Percentiles rank a stretch among this genome's conserved stretches.
Evolutionary conservation across 2,329 filamentous ascomycete species (phyloP).

Genomic region (Penicillium sp.): DNA sequence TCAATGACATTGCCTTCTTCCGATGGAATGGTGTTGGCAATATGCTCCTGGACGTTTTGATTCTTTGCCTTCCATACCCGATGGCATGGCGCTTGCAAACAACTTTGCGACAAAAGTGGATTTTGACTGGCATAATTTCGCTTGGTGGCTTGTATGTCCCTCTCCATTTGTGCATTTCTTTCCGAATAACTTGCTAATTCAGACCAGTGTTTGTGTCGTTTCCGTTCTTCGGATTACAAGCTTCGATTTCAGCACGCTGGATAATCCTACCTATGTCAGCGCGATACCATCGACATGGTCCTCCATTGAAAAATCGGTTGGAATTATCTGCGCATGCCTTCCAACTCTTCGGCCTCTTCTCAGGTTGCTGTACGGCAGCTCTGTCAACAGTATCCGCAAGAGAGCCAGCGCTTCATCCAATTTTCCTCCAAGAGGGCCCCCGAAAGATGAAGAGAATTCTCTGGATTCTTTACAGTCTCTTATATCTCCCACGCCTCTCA

Average conservation of each 20-base stretch:
- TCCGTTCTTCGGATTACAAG: slow-evolving; percentile 35
- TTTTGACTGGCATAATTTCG: slow-evolving; percentile 33
- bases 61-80: slow-evolving; percentile 38
- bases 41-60: slow-evolving; percentile 34
- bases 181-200: neutral
- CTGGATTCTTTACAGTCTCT: neutral
- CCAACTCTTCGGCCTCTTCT: slow-evolving; percentile 37
- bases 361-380: slow-evolving; percentile 21
- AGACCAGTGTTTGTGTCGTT: slow-evolving; percentile 32
- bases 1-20: slow-evolving; percentile 33
- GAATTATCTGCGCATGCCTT: slow-evolving; percentile 37
- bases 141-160: slow-evolving; percentile 36
- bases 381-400: neutral
- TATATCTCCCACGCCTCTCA: neutral
- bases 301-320: slow-evolving; percentile 38
- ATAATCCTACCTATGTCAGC: slow-evolving; percentile 28
- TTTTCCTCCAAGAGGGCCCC: neutral
- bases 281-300: slow-evolving; percentile 35
- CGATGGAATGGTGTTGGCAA: slow-evolving; percentile 37
- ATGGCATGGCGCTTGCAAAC: slow-evolving; percentile 36
- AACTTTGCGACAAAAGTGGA: slow-evolving; percentile 30
- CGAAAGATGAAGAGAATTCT: slow-evolving; percentile 19
- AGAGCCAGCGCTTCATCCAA: slow-evolving; percentile 5
- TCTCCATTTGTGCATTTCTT: no score
- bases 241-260: slow-evolving; percentile 22